Conservation (phyloP, 371 early-diverging fungal genomes). For the Capillidium heterosporum region DNA sequence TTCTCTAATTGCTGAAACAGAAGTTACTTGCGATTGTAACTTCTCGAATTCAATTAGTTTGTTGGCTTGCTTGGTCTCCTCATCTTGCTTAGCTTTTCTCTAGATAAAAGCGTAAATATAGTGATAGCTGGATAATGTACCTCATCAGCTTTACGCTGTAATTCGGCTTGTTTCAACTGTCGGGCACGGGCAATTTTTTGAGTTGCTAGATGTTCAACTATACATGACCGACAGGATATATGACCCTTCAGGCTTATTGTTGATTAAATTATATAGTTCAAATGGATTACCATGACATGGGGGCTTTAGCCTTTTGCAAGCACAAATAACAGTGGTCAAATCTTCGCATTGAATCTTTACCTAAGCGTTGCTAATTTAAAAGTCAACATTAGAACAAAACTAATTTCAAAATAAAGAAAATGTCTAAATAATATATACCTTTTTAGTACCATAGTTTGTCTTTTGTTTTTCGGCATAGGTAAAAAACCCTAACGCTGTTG, state of each 20-base stretch:
- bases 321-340: slow-evolving; percentile 86
- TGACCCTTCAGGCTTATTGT: slow-evolving; percentile 45
- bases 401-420: not conserved
- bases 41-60: not conserved
- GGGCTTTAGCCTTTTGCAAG: slow-evolving; percentile 65
- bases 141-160: not conserved
- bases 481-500: slow-evolving; percentile 85
- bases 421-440: slow-evolving; percentile 19
- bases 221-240: slow-evolving; percentile 76
- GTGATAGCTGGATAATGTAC: not conserved
- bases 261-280: not conserved
- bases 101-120: not conserved
- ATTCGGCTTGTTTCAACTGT: not conserved
- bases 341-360: slow-evolving; percentile 66
- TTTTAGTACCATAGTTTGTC: slow-evolving; percentile 82
- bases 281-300: slow-evolving; percentile 43
- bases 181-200: slow-evolving; percentile 39
- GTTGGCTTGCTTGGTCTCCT: not conserved
- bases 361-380: slow-evolving; percentile 46
- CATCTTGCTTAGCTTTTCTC: not conserved
- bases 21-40: slow-evolving; percentile 1
- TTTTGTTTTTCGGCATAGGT: slow-evolving; percentile 79
- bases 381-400: not conserved
- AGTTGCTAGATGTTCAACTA: slow-evolving; percentile 62
- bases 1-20: not conserved